Base-by-base conservation (phyloP, 352 stramenopile species). In the Phytophthora pseudosyringae region DNA sequence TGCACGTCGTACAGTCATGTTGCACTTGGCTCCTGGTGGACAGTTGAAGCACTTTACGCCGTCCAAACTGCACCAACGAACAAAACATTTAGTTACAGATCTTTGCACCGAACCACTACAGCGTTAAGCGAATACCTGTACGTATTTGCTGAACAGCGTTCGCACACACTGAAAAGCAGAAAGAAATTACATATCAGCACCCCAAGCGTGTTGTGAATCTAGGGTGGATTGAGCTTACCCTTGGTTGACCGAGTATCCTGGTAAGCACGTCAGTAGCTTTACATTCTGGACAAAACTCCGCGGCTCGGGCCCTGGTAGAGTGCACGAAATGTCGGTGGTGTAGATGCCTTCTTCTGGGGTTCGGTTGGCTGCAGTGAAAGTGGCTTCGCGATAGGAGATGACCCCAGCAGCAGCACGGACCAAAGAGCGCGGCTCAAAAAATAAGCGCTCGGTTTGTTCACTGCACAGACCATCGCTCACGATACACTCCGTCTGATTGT, bases 31-130 rank as follows among this genome's bases (percentile, higher is more conserved):
- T 1, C 78, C 82, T 4, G 52, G 50, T 0, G 82, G 82, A 26
- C 82, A 91, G 16, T 79, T 59, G 32, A 83, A 91, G 31, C 82
- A 91, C 21, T 66, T 71, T 0, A 76, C 9, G 0, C 82, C 82
- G 32, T 91, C 78, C 67, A 91, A 73, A 54, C 82, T 90, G 51
- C 40, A 31, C 5, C 8, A 47, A 45, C 1, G 43, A 13, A 50
- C 3, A 61, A 0, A 46, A 9, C 54, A 7, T 18, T 56, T 10
- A 35, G 60, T 54, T 28, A 32, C 15, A 26, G 3, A 45, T 21
- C 2, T 21, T 33, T 13, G 3, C 12, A 36, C 13, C 18, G 11
- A 55, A 44, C 16, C 31, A 6, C 5, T 12, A 12, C 13, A 35
- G 7, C 9, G 8, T 9, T 5, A 28, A 45, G 18, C 11, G 15